Percentiles rank a stretch among this genome's conserved stretches.
Evolutionary conservation across 1,284 basidiomycete species (phyloP).

Genomic region (Neotropicomus parvogracilis): DNA sequence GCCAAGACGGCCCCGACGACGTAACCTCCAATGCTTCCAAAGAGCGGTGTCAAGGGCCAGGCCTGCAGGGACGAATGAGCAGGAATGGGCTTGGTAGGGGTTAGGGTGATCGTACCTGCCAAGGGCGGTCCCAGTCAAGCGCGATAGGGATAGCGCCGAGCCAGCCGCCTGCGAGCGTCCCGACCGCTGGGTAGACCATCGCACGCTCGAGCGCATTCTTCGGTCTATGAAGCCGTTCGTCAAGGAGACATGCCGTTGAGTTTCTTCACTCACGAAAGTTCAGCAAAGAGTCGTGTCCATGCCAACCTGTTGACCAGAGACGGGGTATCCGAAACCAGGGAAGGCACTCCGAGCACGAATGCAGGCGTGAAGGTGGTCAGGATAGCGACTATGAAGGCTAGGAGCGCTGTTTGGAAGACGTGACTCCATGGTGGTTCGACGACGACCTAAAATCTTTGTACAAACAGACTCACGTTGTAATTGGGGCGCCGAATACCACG

Average conservation of each 20-base stretch:
- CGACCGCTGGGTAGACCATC: conserved; percentile 74
- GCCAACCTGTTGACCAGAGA: conserved; percentile 48
- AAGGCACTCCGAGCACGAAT: conserved; percentile 68
- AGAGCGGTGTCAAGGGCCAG: conserved; percentile 77
- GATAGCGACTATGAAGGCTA: conserved; percentile 67
- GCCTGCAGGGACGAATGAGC: conserved; percentile 43
- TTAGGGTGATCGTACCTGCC: conserved; percentile 67
- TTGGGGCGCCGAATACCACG: conserved; percentile 75
- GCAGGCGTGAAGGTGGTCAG: conserved; percentile 67
- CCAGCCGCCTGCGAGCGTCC: conserved; percentile 77
- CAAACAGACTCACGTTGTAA: conserved; percentile 46
- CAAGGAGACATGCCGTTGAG: conserved; percentile 2
- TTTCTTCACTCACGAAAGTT: conserved; percentile 63
- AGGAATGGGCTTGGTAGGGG: not conserved
- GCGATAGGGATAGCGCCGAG: conserved; percentile 76
- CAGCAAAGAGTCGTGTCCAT: conserved; percentile 77
- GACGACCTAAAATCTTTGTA: conserved; percentile 1
- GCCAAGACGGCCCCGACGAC: conserved; percentile 59
- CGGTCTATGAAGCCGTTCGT: conserved; percentile 41
- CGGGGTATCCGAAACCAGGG: conserved; percentile 39
- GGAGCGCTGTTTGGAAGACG: conserved; percentile 56
- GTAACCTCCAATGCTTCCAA: conserved; percentile 67
- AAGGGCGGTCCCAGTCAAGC: conserved; percentile 93
- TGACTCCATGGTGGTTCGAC: conserved; percentile 38
- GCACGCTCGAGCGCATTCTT: conserved; percentile 69